Evolutionary conservation across 2,329 filamentous ascomycete species (phyloP).

Genomic region (Colletotrichum cereale): DNA sequence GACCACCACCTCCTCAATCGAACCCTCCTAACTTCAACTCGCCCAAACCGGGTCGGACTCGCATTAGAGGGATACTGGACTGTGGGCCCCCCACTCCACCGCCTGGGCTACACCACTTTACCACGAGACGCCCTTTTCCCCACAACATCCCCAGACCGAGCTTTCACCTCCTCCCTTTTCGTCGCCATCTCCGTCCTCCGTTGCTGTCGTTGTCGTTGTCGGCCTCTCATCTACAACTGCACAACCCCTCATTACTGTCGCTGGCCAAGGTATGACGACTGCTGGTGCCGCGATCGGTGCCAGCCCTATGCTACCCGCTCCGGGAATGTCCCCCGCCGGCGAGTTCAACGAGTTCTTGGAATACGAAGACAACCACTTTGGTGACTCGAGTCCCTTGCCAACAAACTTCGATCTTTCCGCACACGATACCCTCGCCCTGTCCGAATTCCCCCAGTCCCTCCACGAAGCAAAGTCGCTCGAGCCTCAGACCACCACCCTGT

Average conservation of each 20-base stretch:
- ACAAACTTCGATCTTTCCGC: constrained; percentile 49
- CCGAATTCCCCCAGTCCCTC: constrained; percentile 45
- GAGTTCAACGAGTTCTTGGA: constrained; percentile 52
- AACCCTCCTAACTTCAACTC: constrained; percentile 1
- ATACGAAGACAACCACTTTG: constrained; percentile 54
- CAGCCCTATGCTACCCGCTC: constrained; percentile 56
- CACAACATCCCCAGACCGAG: constrained; percentile 41
- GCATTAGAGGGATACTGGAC: constrained; percentile 37
- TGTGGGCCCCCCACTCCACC: constrained; percentile 41
- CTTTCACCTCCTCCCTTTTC: constrained; percentile 40
- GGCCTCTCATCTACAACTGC: constrained; percentile 21
- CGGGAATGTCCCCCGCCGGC: constrained; percentile 50
- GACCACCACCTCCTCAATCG: neutral
- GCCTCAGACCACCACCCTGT: constrained; percentile 39
- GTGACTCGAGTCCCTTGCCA: constrained; percentile 48
- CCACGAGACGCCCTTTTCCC: constrained; percentile 41
- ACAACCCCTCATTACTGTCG: constrained; percentile 27
- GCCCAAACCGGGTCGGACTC: constrained; percentile 33
- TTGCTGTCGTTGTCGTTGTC: constrained; percentile 28
- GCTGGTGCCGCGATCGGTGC: constrained; percentile 44
- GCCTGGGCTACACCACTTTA: constrained; percentile 40
- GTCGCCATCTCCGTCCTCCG: constrained; percentile 33
- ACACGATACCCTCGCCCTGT: constrained; percentile 53
- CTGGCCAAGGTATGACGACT: constrained; percentile 42
- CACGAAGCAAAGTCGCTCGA: constrained; percentile 36